Evolutionary conservation across 176 grass and related monocot genomes (phyloP).

Genomic region (Avena sativa): DNA sequence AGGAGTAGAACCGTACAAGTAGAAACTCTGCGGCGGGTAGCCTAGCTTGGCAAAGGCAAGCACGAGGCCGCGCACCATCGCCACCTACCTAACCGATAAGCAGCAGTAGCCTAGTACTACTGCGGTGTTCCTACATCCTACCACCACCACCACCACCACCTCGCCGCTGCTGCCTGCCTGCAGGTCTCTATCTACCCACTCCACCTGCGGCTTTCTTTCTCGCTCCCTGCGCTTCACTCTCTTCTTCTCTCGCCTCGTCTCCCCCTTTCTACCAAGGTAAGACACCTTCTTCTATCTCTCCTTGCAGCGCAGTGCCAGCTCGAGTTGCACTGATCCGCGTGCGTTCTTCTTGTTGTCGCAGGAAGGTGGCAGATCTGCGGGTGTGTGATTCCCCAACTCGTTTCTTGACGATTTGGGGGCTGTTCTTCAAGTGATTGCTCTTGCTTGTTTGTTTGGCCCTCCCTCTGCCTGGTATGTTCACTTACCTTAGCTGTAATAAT

Average conservation of each 20-base stretch:
- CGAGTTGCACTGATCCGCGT: slow-evolving; percentile 25
- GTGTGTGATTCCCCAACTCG: neutral
- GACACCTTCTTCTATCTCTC: neutral
- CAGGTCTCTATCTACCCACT: slow-evolving; percentile 38
- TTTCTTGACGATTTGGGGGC: slow-evolving; percentile 19
- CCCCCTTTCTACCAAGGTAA: slow-evolving; percentile 38
- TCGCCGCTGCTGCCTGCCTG: neutral
- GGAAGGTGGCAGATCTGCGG: slow-evolving; percentile 48
- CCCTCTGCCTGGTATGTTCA: slow-evolving; percentile 21
- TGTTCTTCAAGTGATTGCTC: slow-evolving; percentile 24
- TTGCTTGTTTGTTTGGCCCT: neutral
- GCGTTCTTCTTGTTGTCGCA: slow-evolving; percentile 10
- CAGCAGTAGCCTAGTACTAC: slow-evolving; percentile 3
- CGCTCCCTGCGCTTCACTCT: slow-evolving; percentile 23
- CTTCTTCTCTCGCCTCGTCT: slow-evolving; percentile 14
- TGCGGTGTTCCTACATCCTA: slow-evolving; percentile 21
- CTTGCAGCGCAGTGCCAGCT: no score
- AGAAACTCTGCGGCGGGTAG: neutral
- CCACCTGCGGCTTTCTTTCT: slow-evolving; percentile 11
- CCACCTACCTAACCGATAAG: slow-evolving; percentile 25
- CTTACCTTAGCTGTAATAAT: neutral
- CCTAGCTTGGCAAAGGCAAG: neutral
- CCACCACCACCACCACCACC: slow-evolving; percentile 3
- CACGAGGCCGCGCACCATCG: neutral
- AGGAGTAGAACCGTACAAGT: slow-evolving; percentile 37